These are phyloP conservation scores for Eimeria sp. DNA, from an alignment of 169 alveolate species.

Conservation along the genomic window DNA sequence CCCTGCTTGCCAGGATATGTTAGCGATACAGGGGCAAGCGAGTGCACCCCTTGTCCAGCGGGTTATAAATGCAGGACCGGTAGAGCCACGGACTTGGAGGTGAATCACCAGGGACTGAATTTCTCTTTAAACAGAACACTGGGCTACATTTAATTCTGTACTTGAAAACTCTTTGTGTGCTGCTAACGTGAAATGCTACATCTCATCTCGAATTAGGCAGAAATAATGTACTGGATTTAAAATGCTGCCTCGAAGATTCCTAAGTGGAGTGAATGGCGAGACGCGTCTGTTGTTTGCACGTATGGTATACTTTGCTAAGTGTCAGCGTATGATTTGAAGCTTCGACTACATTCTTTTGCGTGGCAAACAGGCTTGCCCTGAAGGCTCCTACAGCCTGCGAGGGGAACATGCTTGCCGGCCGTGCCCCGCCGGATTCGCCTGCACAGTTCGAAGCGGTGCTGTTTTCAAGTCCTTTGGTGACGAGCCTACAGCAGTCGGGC, in stretches of 20 bases:
- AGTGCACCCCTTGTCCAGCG: slow-evolving; percentile 38
- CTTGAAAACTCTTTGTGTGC: not conserved
- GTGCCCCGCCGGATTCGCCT: slow-evolving; percentile 69
- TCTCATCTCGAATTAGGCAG: not conserved
- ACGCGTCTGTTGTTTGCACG: not conserved
- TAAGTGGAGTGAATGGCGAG: not conserved
- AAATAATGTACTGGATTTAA: not conserved
- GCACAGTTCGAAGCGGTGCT: not conserved
- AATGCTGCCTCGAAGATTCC: not conserved
- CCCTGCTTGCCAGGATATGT: slow-evolving; percentile 69
- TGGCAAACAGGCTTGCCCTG: slow-evolving; percentile 43
- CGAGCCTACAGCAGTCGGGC: slow-evolving; percentile 5
- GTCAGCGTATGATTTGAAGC: not conserved
- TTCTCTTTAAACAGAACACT: not conserved
- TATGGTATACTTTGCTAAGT: not conserved
- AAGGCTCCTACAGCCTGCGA: slow-evolving; percentile 48
- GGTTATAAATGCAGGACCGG: slow-evolving; percentile 31
- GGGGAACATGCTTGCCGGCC: slow-evolving; percentile 53
- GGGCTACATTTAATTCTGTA: not conserved
- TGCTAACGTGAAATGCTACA: not conserved
- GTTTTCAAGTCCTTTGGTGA: not conserved
- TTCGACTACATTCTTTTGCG: not conserved
- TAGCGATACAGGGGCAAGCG: slow-evolving; percentile 43
- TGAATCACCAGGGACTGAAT: not conserved
- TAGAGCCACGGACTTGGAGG: slow-evolving; percentile 51